Conservation (phyloP, 2,329 filamentous ascomycete genomes). For the Pyricularia grisea region DNA sequence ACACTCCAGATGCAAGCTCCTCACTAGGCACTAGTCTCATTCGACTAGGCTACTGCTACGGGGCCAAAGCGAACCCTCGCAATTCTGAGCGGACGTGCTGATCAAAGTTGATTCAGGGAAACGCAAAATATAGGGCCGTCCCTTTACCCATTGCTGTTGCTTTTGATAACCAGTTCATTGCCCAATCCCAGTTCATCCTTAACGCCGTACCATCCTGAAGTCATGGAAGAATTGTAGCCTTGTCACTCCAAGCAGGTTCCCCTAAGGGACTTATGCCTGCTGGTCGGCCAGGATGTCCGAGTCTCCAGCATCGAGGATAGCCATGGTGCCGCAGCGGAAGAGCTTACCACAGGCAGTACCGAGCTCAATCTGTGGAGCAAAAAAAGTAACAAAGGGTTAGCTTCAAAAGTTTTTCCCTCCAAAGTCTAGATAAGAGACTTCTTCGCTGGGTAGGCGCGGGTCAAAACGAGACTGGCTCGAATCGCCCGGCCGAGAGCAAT, state of each 20-base stretch:
- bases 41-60: neutral
- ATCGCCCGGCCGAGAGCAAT: constrained; percentile 5
- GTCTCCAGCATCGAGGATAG: constrained; percentile 94
- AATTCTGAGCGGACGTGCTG: neutral
- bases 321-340: constrained; percentile 94
- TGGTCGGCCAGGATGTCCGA: constrained; percentile 89
- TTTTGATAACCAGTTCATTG: constrained; percentile 1
- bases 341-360: constrained; percentile 98
- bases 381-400: constrained; percentile 42
- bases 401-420: constrained; percentile 61
- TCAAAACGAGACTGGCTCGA: neutral
- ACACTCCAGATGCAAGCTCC: neutral
- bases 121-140: neutral
- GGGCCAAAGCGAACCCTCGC: neutral
- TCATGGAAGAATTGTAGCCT: neutral
- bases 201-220: neutral
- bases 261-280: constrained; percentile 39
- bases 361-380: constrained; percentile 73
- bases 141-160: neutral
- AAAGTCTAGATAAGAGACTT: constrained; percentile 71
- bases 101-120: neutral
- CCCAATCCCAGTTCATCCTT: neutral
- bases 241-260: neutral
- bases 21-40: neutral
- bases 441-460: constrained; percentile 68